These are phyloP conservation scores for Colletotrichum viniferum DNA, from an alignment of 2,329 filamentous ascomycete genomes.

Conservation along the genomic window DNA sequence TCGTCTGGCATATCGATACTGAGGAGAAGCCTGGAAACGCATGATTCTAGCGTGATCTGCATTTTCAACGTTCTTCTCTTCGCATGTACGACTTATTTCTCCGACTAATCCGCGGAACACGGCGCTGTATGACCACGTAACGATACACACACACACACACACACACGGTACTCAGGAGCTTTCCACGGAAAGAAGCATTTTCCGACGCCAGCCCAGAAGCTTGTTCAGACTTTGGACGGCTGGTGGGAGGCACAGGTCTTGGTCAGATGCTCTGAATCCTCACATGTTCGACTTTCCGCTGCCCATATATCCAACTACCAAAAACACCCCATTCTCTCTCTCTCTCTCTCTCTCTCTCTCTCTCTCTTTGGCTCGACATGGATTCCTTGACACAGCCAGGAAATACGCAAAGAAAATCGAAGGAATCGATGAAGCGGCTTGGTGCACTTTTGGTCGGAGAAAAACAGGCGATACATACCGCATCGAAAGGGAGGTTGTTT, in stretches of 20 bases:
- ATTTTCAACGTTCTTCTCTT: slow-evolving; percentile 3
- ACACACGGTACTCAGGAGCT: slow-evolving; percentile 10
- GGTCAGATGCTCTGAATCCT: background rate
- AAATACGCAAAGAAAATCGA: background rate
- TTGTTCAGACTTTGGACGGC: slow-evolving; percentile 3
- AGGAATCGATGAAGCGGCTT: slow-evolving; percentile 1
- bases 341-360: background rate
- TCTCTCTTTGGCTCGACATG: background rate
- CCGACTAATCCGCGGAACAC: slow-evolving; percentile 21
- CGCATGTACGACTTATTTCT: slow-evolving; percentile 21
- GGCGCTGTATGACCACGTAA: slow-evolving; percentile 21
- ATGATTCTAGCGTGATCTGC: slow-evolving; percentile 31
- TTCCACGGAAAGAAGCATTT: slow-evolving; percentile 12
- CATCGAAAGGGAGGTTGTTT: slow-evolving; percentile 24
- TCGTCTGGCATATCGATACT: slow-evolving; percentile 98
- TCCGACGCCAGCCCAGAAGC: slow-evolving; percentile 7
- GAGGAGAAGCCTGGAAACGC: slow-evolving; percentile 89
- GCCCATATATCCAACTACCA: slow-evolving; percentile 8
- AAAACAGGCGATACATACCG: slow-evolving; percentile 12
- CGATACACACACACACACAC: slow-evolving; percentile 19
- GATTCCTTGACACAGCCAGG: background rate
- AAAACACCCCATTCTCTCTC: background rate
- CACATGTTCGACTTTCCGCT: slow-evolving; percentile 3
- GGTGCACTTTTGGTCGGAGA: slow-evolving; percentile 4
- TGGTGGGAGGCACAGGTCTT: background rate